Base-by-base conservation (phyloP, 352 stramenopile species). In the Aphanomyces astaci region DNA sequence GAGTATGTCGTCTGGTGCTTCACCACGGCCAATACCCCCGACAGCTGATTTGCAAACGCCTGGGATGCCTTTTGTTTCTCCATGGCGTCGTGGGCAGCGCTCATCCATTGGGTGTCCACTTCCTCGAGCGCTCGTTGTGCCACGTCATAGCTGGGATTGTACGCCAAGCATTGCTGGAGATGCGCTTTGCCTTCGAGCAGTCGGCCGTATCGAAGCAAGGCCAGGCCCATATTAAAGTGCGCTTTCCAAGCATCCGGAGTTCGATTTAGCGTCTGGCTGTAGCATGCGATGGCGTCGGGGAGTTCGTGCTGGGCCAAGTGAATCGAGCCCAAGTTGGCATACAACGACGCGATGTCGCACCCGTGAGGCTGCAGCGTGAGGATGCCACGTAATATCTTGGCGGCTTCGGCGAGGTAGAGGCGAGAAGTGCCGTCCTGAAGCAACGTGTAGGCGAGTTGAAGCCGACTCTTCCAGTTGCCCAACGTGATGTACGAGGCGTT, bases 31-130 rank as follows among this genome's bases (percentile, higher is more conserved):
- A 59, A 10, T 9, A 59, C 30, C 1, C 13, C 30, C 19, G 62
- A 68, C 1, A 68, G n/a, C 3, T 68, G 39, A 27, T 68, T 68
- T 9, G 62, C 62, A 59, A 68, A 68, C 2, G 22, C 62, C 27
- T 68, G 62, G 2, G 19, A 28, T 19, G 56, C 62, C 10, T n/a
- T 9, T 27, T 33, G 17, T 22, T n/a, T 11, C 15, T 43, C 48
- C 0, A 59, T 28, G 11, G 46, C 48, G 13, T 57, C 33, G 7
- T n/a, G 19, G 25, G 60, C 36, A 5, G 31, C 60, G 13, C 25
- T 36, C n/a, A 22, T 4, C 24, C 51, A 45, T 24, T 3, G 22
- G 28, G 7, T n/a, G 10, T 66, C 22, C 13, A 66, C 31, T 7
- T 66, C 60, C 27, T 13, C 48, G 36, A 66, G 27, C 19, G 45